Base-by-base conservation (phyloP, 139 green algal genomes). In the Tetraselmis striata region DNA sequence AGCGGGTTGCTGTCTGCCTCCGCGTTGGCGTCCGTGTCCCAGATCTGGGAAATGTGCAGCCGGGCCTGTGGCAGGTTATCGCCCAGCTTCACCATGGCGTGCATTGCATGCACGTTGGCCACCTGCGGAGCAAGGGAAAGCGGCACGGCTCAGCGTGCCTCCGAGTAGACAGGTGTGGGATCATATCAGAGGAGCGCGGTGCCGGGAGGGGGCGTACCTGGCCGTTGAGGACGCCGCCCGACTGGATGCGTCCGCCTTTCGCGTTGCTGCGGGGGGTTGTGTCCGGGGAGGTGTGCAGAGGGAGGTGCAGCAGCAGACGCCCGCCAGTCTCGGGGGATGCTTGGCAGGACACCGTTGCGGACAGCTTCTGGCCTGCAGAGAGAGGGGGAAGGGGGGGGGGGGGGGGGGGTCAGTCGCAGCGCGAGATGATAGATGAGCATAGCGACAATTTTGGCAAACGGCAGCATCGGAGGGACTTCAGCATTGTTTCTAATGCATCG, bases 31-130 rank as follows among this genome's bases (percentile, higher is more conserved):
- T 30, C 79, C 77, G 86, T 18, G 22, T 91, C 83, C 18, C 32
- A 58, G 27, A 90, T 84, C 78, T 96, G 87, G 1, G 87, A 91
- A 22, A 94, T 83, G 83, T 95, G 90, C 1, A 97, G 45, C 1
- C 92, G 59, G 1, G 89, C 92, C 0, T 80, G 28, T 76, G 75
- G 22, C 28, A 84, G 75, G 77, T 82, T 82, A 22, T 29, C 31
- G 32, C 76, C 83, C 79, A 94, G 77, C 27, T 76, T 59, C 25
- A 93, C 76, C 2, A 90, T 84, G 29, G 85, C 85, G 29, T 91
- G 82, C 77, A 86, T 31, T 1, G 81, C 45, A 29, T 92, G 84
- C 29, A 92, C 80, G 2, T 85, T 83, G 1, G 80, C 81, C 2
- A 97, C 90, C 1, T 77, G 86, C 24, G n/a, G n/a, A n/a, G n/a